These are phyloP conservation scores for Coniochaeta sp. DNA, from an alignment of 2,329 filamentous ascomycete species.

Conservation along the genomic window DNA sequence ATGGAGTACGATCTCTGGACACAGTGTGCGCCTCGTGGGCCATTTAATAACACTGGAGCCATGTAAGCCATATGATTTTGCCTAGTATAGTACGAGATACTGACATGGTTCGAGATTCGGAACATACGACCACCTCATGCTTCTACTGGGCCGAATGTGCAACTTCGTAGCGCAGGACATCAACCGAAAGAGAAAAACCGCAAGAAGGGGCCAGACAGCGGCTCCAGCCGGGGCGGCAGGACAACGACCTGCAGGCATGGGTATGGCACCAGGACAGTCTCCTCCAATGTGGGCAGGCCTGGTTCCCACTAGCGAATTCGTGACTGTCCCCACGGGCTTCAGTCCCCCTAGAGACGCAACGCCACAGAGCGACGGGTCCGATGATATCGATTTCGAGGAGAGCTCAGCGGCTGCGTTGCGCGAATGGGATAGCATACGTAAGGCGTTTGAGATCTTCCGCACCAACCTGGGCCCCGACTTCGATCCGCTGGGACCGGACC, in stretches of 20 bases:
- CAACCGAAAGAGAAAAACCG: conserved; percentile 65
- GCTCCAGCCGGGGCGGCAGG: conserved; percentile 40
- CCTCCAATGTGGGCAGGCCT: conserved; percentile 47
- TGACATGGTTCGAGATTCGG: conserved; percentile 55
- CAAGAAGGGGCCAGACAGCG: conserved; percentile 38
- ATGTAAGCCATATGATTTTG: conserved; percentile 39
- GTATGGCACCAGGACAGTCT: conserved; percentile 24
- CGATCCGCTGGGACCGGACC: conserved; percentile 64
- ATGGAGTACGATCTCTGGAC: conserved; percentile 76
- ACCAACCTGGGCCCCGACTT: conserved; percentile 67
- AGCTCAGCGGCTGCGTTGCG: conserved; percentile 62
- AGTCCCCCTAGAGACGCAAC: conserved; percentile 37
- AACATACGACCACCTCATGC: conserved; percentile 78
- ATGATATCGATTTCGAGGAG: conserved; percentile 53
- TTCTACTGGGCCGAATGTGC: conserved; percentile 72
- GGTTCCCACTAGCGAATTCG: conserved; percentile 43
- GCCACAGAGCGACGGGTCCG: conserved; percentile 33
- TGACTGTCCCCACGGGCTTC: conserved; percentile 47
- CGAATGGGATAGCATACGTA: conserved; percentile 72
- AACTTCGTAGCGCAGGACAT: conserved; percentile 75
- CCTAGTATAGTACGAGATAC: no score
- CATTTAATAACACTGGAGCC: conserved; percentile 68
- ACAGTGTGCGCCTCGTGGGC: conserved; percentile 80
- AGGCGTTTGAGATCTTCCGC: conserved; percentile 62
- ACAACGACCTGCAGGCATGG: conserved; percentile 5